phyloP scores from a whole-genome alignment of 495 filamentous ascomycete species.

The Aspergillus kassunensis region DNA sequence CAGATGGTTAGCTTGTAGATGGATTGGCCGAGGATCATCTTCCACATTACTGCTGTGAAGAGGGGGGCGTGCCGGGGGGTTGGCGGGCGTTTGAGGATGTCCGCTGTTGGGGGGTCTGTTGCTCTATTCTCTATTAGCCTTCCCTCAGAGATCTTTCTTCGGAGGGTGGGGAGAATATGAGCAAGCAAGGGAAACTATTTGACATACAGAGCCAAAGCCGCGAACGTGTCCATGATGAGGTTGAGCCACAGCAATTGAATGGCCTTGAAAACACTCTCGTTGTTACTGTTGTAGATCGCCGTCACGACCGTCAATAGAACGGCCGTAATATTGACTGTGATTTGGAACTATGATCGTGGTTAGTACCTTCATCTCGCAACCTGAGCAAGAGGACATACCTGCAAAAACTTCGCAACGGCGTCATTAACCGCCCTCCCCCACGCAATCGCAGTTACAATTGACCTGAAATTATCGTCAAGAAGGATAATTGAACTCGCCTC shows the following conservation, averaged over 20 bases:
- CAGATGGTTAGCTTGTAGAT: constrained; percentile 77
- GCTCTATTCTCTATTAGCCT: constrained; percentile 78
- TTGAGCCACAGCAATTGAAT: constrained; percentile 95
- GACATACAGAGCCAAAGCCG: constrained; percentile 47
- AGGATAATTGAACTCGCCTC: constrained; percentile 89
- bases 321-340: constrained; percentile 88
- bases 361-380: background rate
- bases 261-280: constrained; percentile 71
- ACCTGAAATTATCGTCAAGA: constrained; percentile 86
- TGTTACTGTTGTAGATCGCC: constrained; percentile 62
- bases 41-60: constrained; percentile 87
- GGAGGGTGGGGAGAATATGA: too few species aligned
- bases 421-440: constrained; percentile 94
- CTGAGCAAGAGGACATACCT: background rate
- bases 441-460: constrained; percentile 82
- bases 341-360: constrained; percentile 68
- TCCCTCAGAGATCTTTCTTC: too few species aligned
- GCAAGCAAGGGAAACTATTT: too few species aligned
- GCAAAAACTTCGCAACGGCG: constrained; percentile 83
- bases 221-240: constrained; percentile 63
- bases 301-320: constrained; percentile 80
- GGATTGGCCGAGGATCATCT: constrained; percentile 88
- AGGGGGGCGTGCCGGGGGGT: constrained; percentile 71
- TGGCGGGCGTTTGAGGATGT: constrained; percentile 78
- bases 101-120: constrained; percentile 75